Base-by-base conservation (phyloP, 208 protist species). In the Leishmania aethiopica region DNA sequence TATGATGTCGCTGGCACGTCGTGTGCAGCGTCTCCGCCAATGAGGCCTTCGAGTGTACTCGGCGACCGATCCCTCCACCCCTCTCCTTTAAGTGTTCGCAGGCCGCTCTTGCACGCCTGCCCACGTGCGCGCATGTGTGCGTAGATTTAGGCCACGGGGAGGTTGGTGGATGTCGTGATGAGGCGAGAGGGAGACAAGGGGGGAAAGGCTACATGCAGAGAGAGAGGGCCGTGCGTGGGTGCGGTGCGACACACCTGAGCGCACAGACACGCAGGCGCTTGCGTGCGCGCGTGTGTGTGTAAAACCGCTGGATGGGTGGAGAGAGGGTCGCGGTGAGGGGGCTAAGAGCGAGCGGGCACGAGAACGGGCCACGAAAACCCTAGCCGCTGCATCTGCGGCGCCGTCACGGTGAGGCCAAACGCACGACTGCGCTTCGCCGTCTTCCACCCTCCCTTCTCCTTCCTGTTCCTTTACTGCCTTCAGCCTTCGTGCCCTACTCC, bases 1-100 rank as follows among this genome's bases (percentile, higher is more conserved):
- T 47, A 82, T 80, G 45, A 28, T 78, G 76, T 79, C 45, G n/a
- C 28, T 64, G 59, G 17, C 28, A 64, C 59, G 59, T 32, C 59
- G n/a, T 35, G 15, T 42, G 10, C 35, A 15, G 15, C 35, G 64
- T 42, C 15, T 3, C 17, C 64, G 17, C 6, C 51, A 22, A 55
- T 55, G 51, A 13, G 17, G 51, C 51, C 51, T 55, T 55, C 17
- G 17, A 6, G 51, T 15, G 51, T 55, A 22, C 51, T 55, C 51
- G 51, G 51, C 51, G 17, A 13, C 51, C 51, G 51, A 22, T 22
- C 17, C 0, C 51, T 55, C 51, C 17, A 22, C 51, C 15, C 51
- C 15, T 55, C 15, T 69, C 32, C 28, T 69, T 42, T 69, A 35
- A 35, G 35, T 42, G 32, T 40, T 69, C 15, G 11, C 32, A 19